Evolutionary conservation across 1,284 basidiomycete species (phyloP), one percentile per base, ranked within the genome.

Genomic region (Sanguinoderma infundibulare): DNA sequence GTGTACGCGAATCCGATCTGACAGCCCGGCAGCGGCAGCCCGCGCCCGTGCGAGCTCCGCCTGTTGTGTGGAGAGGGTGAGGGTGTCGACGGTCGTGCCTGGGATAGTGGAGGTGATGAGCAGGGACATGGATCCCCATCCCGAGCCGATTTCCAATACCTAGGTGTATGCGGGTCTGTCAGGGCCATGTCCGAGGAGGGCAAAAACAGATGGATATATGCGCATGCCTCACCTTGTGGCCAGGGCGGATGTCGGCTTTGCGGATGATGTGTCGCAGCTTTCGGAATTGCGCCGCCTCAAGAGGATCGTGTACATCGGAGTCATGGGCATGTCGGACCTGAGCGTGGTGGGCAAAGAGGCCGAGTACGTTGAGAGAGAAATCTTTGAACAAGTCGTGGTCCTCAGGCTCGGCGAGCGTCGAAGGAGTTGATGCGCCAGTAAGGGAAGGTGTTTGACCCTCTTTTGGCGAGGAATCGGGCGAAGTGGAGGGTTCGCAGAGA

Each of bases 91-190:
- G 1, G 79, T 83, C 55, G 87, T 89, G 28, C 79, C 81, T 2
- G 86, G 78, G 52, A 83, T 74, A 10, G 76, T 80, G 38, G 76
- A 73, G 2, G 82, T 81, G 46, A 90, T 85, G 55, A 86, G 82
- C 58, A 93, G 87, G 3, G 92, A 86, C 64, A 94, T 81, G 4
- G 87, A 85, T 2, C 92, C 92, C 91, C 92, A 94, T 1, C 92
- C 92, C 28, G 87, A 89, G 12, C 91, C 92, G 60, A 94, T 92
- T 72, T 94, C 92, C 35, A 94, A 81, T 0, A 74, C 68, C 73
- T 74, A 61, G 20, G 7, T 5, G 24, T n/a, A 42, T 24, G 36
- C 44, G 28, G 10, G 30, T 15, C 5, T 14, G 35, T 39, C 28
- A 38, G 42, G 3, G 17, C 12, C n/a, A 22, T n/a, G 49, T 34